A percentile compares a stretch with the other conserved stretches of the same genome.
phyloP scores from a whole-genome alignment of 352 stramenopile genomes.

The Phytophthora meadii region DNA sequence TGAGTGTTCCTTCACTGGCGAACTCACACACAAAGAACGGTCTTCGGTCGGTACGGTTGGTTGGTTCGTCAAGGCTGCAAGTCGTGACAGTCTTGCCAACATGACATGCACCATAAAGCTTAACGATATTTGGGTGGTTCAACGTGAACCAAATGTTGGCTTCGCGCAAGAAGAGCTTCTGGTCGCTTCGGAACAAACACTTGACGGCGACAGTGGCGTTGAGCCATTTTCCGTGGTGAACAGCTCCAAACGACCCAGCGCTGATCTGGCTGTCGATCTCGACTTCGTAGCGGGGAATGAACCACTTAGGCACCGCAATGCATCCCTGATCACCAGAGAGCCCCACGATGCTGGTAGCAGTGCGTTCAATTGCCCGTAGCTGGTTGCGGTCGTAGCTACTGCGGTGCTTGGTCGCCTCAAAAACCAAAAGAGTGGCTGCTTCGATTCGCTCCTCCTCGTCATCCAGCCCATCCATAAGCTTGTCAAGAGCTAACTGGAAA shows the following conservation, averaged over 20 bases:
- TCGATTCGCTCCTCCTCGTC: constrained; percentile 26
- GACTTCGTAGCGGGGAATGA: constrained; percentile 36
- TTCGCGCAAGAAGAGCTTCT: constrained; percentile 42
- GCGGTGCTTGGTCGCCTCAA: constrained; percentile 38
- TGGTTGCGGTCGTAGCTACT: constrained; percentile 31
- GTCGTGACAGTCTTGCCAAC: constrained; percentile 25
- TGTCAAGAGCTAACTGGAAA: constrained; percentile 27
- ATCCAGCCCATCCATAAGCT: constrained; percentile 8
- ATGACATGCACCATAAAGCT: constrained; percentile 47
- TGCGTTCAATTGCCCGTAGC: constrained; percentile 25
- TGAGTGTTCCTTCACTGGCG: constrained; percentile 34
- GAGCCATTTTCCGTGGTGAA: constrained; percentile 40
- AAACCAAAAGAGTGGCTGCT: constrained; percentile 33
- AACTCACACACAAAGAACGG: constrained; percentile 47
- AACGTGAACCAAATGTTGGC: constrained; percentile 43
- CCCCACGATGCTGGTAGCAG: constrained; percentile 11
- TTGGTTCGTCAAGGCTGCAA: constrained; percentile 23
- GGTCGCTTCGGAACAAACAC: constrained; percentile 36
- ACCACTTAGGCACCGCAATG: constrained; percentile 31
- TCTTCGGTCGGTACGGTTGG: constrained; percentile 16
- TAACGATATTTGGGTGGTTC: constrained; percentile 50
- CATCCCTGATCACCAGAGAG: constrained; percentile 2
- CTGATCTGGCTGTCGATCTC: constrained; percentile 28
- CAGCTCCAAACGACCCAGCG: constrained; percentile 35
- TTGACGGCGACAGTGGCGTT: constrained; percentile 46